A percentile compares a stretch with the other conserved stretches of the same genome.
Conservation (phyloP, 768 basidiomycete genomes). For the Naganishia antarctica region DNA sequence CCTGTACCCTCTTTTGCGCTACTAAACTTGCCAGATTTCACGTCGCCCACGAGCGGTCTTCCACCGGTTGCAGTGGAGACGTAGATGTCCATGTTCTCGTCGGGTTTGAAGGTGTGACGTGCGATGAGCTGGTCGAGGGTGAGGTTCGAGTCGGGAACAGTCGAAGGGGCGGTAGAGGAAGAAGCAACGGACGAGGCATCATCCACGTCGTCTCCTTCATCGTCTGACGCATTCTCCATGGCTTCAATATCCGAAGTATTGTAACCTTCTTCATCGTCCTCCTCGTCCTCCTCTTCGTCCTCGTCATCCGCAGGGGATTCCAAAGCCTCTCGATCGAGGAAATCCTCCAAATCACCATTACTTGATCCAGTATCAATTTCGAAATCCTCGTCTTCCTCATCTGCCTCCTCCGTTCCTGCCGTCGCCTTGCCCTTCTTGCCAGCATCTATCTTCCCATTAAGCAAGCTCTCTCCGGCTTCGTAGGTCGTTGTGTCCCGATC, state of each 20-base stretch:
- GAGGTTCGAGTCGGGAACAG: constrained; percentile 16
- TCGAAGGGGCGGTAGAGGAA: constrained; percentile 21
- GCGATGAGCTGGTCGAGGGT: constrained; percentile 43
- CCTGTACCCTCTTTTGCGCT: constrained; percentile 44
- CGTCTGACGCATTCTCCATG: constrained; percentile 33
- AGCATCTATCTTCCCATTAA: constrained; percentile 23
- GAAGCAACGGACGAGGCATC: constrained; percentile 34
- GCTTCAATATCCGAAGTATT: constrained; percentile 51
- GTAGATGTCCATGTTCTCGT: constrained; percentile 16
- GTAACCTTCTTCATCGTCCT: constrained; percentile 45
- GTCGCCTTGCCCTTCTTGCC: no score
- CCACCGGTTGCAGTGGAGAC: constrained; percentile 22
- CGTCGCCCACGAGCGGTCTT: constrained; percentile 25
- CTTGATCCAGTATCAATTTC: constrained; percentile 27
- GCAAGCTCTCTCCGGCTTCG: neutral
- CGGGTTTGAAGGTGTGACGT: constrained; percentile 45
- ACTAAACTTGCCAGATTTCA: constrained; percentile 36
- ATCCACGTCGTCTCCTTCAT: constrained; percentile 29
- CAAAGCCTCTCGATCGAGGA: constrained; percentile 8
- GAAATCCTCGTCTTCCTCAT: constrained; percentile 34
- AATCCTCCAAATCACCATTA: constrained; percentile 27
- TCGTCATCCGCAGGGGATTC: constrained; percentile 31
- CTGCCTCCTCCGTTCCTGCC: no score
- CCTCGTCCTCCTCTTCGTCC: constrained; percentile 33
- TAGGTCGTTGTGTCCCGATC: neutral